Evolutionary conservation across 139 green algal species (phyloP), one percentile per base, ranked within the genome.

Genomic region (Cymbomonas tetramitiformis): DNA sequence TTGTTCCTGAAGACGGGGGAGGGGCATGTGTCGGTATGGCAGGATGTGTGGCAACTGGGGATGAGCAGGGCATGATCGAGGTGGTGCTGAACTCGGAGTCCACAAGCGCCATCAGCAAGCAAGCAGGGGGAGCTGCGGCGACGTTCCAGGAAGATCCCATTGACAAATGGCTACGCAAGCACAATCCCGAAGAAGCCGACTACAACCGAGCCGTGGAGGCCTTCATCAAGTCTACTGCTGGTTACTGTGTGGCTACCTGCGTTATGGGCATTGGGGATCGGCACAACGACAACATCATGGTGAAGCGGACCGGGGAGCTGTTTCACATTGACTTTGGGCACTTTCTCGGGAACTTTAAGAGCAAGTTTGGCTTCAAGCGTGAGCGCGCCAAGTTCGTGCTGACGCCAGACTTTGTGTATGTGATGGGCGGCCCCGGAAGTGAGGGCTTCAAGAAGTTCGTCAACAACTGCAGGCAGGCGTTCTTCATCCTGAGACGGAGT

Each of bases 181-280:
- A 52, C 6, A 62, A 62, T 39, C 34, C 33, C 18, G 21, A 52
- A n/a, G n/a, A n/a, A n/a, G n/a, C 38, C 38, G 38, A 15, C 15
- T 44, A 15, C 18, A 19, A 44, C 18, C 38, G 15, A 15, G 38
- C 38, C 18, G 15, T 73, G 21, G 70, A 86, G 44, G 90, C 74
- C 1, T 97, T 95, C 75, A 79, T 97, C 33, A 72, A 75, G n/a
- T 85, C 67, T 50, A 94, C 83, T 57, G 91, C 91, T 0, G 91
- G 90, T 5, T 95, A 93, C 67, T 94, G 81, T 55, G 92, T 97
- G 4, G 90, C 94, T 67, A 97, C 89, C 2, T 95, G 95, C 77
- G 82, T 99, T 44, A 74, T 99, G 41, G 91, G 89, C 2, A 76
- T 95, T 23, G 89, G 89, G 4, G 89, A 97, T 70, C 68, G 71